Conservation (phyloP, 257 asterid species). For the Salvia miltiorrhiza region DNA sequence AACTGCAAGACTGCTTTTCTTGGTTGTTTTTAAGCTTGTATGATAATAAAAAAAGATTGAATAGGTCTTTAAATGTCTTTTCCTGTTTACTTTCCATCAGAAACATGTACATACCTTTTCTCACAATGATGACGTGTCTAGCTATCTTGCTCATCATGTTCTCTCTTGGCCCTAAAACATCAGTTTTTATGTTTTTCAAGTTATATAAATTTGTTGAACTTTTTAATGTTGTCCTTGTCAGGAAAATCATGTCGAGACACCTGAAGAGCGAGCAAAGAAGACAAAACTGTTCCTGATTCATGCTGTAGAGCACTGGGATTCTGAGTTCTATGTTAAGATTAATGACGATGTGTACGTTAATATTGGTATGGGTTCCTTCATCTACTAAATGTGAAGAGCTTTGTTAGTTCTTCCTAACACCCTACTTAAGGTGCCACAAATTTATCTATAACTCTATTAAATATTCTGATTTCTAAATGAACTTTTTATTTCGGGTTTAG, state of each 20-base stretch:
- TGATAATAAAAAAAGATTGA: not conserved
- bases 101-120: not conserved
- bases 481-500: not conserved
- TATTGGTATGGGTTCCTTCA: conserved; percentile 51
- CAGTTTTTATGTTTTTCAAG: no score
- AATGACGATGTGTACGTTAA: conserved; percentile 80
- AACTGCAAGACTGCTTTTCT: conserved; percentile 3
- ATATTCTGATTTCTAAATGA: not conserved
- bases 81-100: not conserved
- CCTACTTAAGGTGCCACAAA: not conserved
- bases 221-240: conserved; percentile 27
- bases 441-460: not conserved
- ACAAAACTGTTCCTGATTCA: conserved; percentile 58
- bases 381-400: not conserved
- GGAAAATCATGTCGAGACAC: conserved; percentile 72
- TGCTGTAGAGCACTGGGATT: conserved; percentile 88
- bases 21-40: not conserved
- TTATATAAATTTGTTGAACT: not conserved
- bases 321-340: conserved; percentile 77
- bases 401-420: conserved; percentile 9
- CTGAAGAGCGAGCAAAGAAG: conserved; percentile 58
- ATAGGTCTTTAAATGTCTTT: not conserved
- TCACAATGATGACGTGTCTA: no score
- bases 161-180: not conserved
- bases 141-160: not conserved